Evolutionary conservation across 345 rosid genomes (phyloP).

Genomic region (Salix caprea): DNA sequence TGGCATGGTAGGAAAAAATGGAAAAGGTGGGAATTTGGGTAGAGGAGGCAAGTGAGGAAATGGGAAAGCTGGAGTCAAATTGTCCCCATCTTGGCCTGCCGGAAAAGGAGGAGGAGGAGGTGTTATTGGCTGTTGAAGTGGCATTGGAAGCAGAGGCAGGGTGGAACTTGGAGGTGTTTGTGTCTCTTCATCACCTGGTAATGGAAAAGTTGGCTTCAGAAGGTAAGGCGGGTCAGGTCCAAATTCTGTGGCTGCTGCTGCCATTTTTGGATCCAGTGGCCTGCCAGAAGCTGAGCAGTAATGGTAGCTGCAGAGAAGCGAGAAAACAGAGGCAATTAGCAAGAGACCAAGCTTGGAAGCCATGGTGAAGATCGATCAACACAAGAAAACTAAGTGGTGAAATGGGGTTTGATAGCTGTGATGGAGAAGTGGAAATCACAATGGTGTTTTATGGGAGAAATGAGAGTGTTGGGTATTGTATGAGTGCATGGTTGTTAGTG

Average conservation of each 20-base stretch:
- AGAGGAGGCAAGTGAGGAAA: conserved; percentile 10
- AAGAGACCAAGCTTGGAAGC: background rate
- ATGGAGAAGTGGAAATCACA: background rate
- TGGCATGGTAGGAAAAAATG: conserved; percentile 15
- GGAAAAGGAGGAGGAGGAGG: background rate
- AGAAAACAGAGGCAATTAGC: background rate
- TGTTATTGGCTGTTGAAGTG: background rate
- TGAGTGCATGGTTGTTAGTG: background rate
- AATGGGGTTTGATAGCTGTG: background rate
- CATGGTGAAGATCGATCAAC: background rate
- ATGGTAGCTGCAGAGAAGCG: background rate
- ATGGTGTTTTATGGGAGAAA: background rate
- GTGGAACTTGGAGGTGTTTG: background rate
- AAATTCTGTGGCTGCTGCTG: background rate
- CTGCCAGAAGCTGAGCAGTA: background rate
- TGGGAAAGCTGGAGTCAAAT: conserved; percentile 2
- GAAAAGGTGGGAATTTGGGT: conserved; percentile 14
- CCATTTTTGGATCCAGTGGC: background rate
- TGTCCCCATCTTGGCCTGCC: background rate
- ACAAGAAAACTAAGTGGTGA: background rate
- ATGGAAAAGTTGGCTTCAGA: background rate
- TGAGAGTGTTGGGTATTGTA: background rate
- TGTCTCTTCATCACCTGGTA: background rate
- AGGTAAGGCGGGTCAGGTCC: background rate
- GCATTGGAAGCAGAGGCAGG: background rate